These are phyloP conservation scores for Rhodamnia argentea DNA, from an alignment of 345 rosid genomes.

Conservation along the genomic window DNA sequence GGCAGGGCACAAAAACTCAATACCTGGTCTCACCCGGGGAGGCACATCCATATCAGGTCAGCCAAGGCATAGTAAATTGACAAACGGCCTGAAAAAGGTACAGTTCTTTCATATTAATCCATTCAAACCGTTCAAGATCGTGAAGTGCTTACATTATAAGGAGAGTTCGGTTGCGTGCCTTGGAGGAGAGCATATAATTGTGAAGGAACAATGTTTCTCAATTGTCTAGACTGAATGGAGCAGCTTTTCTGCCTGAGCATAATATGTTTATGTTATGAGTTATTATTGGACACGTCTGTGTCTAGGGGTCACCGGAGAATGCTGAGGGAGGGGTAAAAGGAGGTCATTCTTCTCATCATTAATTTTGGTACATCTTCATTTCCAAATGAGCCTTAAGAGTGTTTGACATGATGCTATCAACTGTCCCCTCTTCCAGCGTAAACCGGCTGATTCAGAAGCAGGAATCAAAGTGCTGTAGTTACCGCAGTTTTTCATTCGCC, in stretches of 20 bases:
- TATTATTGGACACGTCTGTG: not conserved
- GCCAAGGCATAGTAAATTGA: slow-evolving; percentile 13
- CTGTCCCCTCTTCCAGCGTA: not conserved
- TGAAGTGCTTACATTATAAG: not conserved
- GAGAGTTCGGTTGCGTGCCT: not conserved
- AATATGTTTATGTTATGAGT: not conserved
- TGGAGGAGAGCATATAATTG: slow-evolving; percentile 37
- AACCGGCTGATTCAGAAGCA: not conserved
- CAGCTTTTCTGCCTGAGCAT: not conserved
- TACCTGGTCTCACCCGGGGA: slow-evolving; percentile 28
- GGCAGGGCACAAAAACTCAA: slow-evolving; percentile 22
- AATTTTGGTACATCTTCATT: not conserved
- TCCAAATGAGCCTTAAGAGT: not conserved
- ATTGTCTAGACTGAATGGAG: not conserved
- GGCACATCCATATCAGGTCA: slow-evolving; percentile 22
- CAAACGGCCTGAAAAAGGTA: slow-evolving; percentile 35
- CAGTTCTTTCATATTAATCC: not conserved
- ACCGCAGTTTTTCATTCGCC: not conserved
- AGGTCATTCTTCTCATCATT: not conserved
- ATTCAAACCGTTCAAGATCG: not conserved
- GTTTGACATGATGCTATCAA: not conserved
- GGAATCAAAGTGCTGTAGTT: not conserved
- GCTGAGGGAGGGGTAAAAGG: not conserved
- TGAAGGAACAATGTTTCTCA: not conserved
- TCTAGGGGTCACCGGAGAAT: not conserved